phyloP scores from a whole-genome alignment of 176 grass and related monocot species.

The Leersia perrieri region DNA sequence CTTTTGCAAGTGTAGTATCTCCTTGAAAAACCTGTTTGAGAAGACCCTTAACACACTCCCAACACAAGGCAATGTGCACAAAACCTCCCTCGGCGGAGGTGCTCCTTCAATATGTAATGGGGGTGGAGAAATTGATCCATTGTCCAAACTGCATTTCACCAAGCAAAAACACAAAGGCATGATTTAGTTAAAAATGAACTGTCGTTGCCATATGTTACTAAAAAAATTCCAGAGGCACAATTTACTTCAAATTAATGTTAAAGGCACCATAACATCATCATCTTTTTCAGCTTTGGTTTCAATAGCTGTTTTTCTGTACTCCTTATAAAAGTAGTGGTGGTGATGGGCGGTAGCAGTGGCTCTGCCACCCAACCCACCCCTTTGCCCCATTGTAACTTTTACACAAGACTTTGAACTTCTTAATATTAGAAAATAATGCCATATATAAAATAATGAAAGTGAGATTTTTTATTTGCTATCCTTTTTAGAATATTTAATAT shows the following conservation, averaged over 20 bases:
- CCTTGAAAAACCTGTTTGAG: constrained; percentile 38
- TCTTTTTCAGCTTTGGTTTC: not conserved
- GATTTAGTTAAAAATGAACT: constrained; percentile 11
- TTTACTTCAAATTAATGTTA: constrained; percentile 12
- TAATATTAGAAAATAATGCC: no score
- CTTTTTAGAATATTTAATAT: no score
- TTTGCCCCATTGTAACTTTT: no score
- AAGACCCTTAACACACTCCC: constrained; percentile 77
- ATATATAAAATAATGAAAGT: no score
- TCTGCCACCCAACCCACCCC: no score
- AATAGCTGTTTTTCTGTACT: not conserved
- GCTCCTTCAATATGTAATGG: constrained; percentile 63
- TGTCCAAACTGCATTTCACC: constrained; percentile 40
- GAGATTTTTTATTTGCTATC: no score
- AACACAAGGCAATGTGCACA: constrained; percentile 61
- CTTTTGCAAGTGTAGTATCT: constrained; percentile 48
- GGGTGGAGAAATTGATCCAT: constrained; percentile 10
- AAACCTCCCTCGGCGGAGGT: constrained; percentile 55
- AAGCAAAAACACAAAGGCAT: constrained; percentile 20
- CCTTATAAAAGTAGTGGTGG: no score
- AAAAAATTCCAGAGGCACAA: not conserved
- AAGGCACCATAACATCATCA: not conserved
- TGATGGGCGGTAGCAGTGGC: no score
- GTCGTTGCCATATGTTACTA: not conserved
- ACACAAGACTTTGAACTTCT: no score